Conservation (phyloP, 371 early-diverging fungal species). For the Mortierella sp. region DNA sequence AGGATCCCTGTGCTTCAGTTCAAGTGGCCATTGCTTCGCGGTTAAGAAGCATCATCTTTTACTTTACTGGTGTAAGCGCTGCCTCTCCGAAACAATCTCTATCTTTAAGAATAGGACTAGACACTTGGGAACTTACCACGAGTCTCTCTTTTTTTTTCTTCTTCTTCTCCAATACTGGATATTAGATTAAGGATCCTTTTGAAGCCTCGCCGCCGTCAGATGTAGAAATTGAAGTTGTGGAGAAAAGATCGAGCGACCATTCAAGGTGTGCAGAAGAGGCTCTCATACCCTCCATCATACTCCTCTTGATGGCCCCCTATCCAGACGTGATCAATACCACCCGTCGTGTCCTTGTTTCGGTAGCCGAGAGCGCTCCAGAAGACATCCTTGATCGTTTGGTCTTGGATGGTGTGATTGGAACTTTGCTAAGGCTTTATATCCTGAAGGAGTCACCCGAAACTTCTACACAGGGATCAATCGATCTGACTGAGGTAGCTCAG, state of each 20-base stretch:
- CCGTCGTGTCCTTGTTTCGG: constrained; percentile 60
- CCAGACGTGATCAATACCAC: constrained; percentile 59
- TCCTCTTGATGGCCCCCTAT: constrained; percentile 63
- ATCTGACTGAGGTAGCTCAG: neutral
- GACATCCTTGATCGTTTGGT: constrained; percentile 61
- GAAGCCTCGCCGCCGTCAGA: neutral
- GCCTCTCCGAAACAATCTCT: no score
- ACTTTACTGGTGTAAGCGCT: constrained; percentile 28
- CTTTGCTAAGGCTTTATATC: constrained; percentile 34
- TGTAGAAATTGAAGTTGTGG: constrained; percentile 2
- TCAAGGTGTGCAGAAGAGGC: constrained; percentile 30
- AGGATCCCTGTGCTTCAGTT: constrained; percentile 38
- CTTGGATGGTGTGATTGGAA: constrained; percentile 61
- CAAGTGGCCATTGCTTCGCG: constrained; percentile 40
- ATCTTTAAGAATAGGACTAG: no score
- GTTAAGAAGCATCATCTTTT: constrained; percentile 40
- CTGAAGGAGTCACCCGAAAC: no score
- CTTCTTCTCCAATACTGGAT: no score
- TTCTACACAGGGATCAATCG: no score
- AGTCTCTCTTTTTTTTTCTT: no score
- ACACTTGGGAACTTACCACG: neutral
- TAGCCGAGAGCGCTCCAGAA: constrained; percentile 59
- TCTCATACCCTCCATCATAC: constrained; percentile 58
- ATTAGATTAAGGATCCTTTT: no score
- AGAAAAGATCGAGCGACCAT: neutral